A percentile compares a stretch with the other conserved stretches of the same genome.
phyloP scores from a whole-genome alignment of 2,329 filamentous ascomycete genomes.

The Cryphonectria parasitica region DNA sequence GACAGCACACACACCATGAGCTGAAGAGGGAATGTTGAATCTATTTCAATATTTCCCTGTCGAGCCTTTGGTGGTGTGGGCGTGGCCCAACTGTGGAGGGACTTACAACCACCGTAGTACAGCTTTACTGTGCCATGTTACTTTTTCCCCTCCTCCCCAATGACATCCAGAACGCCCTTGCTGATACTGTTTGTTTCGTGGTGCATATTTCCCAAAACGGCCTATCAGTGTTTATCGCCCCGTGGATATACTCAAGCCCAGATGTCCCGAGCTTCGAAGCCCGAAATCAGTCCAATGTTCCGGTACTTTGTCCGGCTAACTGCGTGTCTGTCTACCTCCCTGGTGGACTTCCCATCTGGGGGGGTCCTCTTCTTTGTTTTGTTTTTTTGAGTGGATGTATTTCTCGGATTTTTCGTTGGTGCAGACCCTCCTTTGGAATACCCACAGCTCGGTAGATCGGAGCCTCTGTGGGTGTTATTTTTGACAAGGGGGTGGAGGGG shows the following conservation, averaged over 20 bases:
- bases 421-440: constrained; percentile 12
- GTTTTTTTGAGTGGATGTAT: not conserved
- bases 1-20: not conserved
- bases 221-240: constrained; percentile 16
- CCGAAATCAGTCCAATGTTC: constrained; percentile 22
- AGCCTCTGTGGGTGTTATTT: not conserved
- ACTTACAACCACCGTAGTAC: not conserved
- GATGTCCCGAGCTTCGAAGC: constrained; percentile 26
- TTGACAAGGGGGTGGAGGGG: not conserved
- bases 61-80: not conserved
- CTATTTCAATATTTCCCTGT: constrained; percentile 21
- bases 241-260: not conserved
- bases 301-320: constrained; percentile 9
- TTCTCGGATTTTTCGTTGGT: constrained; percentile 14
- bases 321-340: not conserved
- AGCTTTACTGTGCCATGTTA: not conserved
- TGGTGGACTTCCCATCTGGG: constrained; percentile 18
- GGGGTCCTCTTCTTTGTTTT: not conserved
- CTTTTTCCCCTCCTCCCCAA: not conserved
- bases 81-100: not conserved
- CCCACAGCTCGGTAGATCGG: constrained; percentile 19
- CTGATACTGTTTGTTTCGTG: not conserved
- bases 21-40: constrained; percentile 21
- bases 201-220: constrained; percentile 1
- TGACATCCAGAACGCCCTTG: not conserved